Base-by-base conservation (phyloP, 306 rosid species). In the Pyrus pyrifolia region DNA sequence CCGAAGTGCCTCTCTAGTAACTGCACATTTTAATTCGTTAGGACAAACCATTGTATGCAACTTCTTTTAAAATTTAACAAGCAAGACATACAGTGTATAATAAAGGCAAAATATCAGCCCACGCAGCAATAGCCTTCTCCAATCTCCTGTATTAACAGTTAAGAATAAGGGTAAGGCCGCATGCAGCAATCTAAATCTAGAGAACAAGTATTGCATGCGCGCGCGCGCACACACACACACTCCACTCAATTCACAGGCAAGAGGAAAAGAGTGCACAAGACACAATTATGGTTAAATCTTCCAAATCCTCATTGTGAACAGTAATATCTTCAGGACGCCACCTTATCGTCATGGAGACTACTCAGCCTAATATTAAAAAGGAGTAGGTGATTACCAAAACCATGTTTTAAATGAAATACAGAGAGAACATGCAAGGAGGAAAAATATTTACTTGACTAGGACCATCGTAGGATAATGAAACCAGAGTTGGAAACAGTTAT, bases 311-410 rank as follows among this genome's bases (percentile, higher is more conserved):
- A 46, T 95, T 90, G 83, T 95, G 97, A 82, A 95, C 96, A 3
- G 97, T 89, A 82, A 92, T 91, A 76, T 95, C 99, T 86, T 95
- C 99, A 74, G 97, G 99, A 81, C 92, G 97, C 99, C 99, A 95
- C 88, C 97, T 89, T 81, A 95, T 89, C 93, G 83, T 87, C 97
- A 95, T 95, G 25, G 96, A 85, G 68, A 95, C 98, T 90, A 88
- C 90, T 95, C 98, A 79, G 96, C 99, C 99, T 95, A 80, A 73
- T 53, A 81, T 63, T 5, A 71, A 83, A 83, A 77, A 70, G 57
- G 59, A 52, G 40, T 30, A 70, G 31, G 52, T 63, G 12, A 72
- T 19, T 64, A 59, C 68, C 76, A 14, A 27, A 63, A 60, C 53
- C 65, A 79, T 57, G 75, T 60, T 40, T 63, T 69, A 68, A 71